Percentiles rank a stretch among this genome's conserved stretches.
Evolutionary conservation across 805 yeast genomes (phyloP).

Genomic region (Sugiyamaella boreocaroliniensis): DNA sequence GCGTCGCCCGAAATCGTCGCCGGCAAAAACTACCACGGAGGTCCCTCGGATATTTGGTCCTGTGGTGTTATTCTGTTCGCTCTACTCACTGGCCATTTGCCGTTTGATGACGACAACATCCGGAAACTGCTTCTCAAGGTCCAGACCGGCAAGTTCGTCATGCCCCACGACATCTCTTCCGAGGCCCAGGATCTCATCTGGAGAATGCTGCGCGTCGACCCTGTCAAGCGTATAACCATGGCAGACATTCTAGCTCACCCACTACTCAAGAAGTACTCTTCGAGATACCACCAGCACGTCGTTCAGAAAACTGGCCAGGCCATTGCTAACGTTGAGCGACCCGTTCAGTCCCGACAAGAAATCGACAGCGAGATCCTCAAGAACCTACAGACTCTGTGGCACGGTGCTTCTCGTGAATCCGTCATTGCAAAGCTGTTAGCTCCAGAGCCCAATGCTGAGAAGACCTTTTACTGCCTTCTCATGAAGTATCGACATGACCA

Average conservation of each 20-base stretch:
- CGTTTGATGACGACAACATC: conserved; percentile 94
- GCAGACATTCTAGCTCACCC: conserved; percentile 77
- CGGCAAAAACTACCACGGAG: conserved; percentile 91
- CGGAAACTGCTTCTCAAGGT: conserved; percentile 82
- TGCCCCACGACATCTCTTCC: conserved; percentile 70
- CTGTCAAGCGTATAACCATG: conserved; percentile 70
- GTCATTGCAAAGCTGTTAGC: conserved; percentile 49
- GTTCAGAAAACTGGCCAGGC: conserved; percentile 6
- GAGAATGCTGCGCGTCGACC: conserved; percentile 77
- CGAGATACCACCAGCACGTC: neutral
- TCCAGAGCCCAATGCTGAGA: conserved; percentile 61
- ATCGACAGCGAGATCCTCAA: conserved; percentile 70
- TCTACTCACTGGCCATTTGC: conserved; percentile 85
- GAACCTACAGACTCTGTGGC: conserved; percentile 73
- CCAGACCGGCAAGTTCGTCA: conserved; percentile 77
- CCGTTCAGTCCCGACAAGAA: conserved; percentile 36
- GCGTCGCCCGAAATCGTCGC: conserved; percentile 98
- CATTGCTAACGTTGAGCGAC: conserved; percentile 26
- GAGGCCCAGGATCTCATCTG: conserved; percentile 86
- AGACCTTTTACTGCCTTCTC: conserved; percentile 70
- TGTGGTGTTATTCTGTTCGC: conserved; percentile 96
- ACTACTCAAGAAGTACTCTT: conserved; percentile 59
- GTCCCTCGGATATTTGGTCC: conserved; percentile 97
- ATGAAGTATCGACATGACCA: conserved; percentile 71
- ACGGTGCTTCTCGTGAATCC: conserved; percentile 55